Percentiles rank a stretch among this genome's conserved stretches.
Evolutionary conservation across 78 protist genomes (phyloP).

Genomic region (Dictyostelium capitatum): DNA sequence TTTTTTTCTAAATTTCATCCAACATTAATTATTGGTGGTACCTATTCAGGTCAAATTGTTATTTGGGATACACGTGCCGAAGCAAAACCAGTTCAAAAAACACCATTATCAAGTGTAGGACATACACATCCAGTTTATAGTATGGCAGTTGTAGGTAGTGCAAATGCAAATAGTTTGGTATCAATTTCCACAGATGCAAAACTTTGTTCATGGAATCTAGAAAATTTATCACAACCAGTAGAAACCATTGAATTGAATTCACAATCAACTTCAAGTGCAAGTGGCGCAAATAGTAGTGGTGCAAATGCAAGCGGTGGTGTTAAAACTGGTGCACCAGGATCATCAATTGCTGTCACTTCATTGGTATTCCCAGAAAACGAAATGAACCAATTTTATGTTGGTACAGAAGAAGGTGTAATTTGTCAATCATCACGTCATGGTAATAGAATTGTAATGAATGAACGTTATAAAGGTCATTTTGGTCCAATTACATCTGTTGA

Average conservation of each 20-base stretch:
- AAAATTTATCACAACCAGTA: conserved; percentile 87
- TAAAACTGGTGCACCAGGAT: neutral
- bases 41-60: conserved; percentile 89
- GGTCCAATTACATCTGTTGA: conserved; percentile 88
- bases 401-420: conserved; percentile 89
- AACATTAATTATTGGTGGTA: conserved; percentile 88
- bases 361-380: conserved; percentile 84
- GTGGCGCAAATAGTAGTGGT: neutral
- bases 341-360: conserved; percentile 44
- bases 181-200: conserved; percentile 89
- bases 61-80: conserved; percentile 93
- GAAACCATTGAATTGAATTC: conserved; percentile 55
- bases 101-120: conserved; percentile 86
- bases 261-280: neutral
- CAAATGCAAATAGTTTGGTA: conserved; percentile 89
- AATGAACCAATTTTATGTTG: conserved; percentile 81
- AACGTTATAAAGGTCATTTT: conserved; percentile 75
- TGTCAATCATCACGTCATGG: conserved; percentile 81
- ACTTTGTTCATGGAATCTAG: conserved; percentile 90
- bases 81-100: conserved; percentile 88
- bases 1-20: conserved; percentile 78
- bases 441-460: conserved; percentile 43
- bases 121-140: conserved; percentile 93
- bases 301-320: neutral
- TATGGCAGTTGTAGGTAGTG: conserved; percentile 88